Evolutionary conservation across 371 early-diverging fungal species (phyloP).

Genomic region (Smittium culicis): DNA sequence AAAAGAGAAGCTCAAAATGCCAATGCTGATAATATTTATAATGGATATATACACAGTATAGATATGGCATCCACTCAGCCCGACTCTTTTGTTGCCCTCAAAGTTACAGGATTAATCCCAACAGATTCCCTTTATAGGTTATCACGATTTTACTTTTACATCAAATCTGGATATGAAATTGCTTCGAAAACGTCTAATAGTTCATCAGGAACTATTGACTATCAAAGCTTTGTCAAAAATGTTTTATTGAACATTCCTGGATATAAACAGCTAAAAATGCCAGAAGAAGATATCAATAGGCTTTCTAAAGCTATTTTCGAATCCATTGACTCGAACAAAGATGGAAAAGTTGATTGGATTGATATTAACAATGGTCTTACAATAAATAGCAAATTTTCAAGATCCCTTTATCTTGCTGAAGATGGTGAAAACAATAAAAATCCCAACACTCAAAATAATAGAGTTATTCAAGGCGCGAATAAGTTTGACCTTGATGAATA

Average conservation of each 20-base stretch:
- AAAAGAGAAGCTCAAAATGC: not conserved
- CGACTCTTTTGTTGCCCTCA: conserved; percentile 66
- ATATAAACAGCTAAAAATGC: conserved; percentile 10
- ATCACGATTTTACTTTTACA: conserved; percentile 26
- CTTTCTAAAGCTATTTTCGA: conserved; percentile 27
- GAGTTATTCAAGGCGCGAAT: not conserved
- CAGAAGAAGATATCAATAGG: conserved; percentile 1
- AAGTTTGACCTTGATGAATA: conserved; percentile 51
- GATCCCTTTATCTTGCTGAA: conserved; percentile 29
- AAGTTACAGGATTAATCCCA: conserved; percentile 73
- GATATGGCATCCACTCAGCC: conserved; percentile 50
- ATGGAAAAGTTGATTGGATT: conserved; percentile 44
- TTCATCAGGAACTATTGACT: conserved; percentile 17
- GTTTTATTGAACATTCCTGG: conserved; percentile 25
- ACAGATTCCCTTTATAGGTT: conserved; percentile 59
- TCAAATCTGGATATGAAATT: not conserved
- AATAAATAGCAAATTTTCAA: conserved; percentile 37
- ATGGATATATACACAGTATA: conserved; percentile 38
- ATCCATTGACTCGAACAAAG: conserved; percentile 36
- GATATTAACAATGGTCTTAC: conserved; percentile 43
- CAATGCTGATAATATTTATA: conserved; percentile 29
- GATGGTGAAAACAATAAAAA: conserved; percentile 1
- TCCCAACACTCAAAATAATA: not conserved
- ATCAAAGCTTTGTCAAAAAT: conserved; percentile 15
- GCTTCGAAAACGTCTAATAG: conserved; percentile 27